Evolutionary conservation across 2,329 filamentous ascomycete species (phyloP).

Genomic region (Hypoxylon sp.): DNA sequence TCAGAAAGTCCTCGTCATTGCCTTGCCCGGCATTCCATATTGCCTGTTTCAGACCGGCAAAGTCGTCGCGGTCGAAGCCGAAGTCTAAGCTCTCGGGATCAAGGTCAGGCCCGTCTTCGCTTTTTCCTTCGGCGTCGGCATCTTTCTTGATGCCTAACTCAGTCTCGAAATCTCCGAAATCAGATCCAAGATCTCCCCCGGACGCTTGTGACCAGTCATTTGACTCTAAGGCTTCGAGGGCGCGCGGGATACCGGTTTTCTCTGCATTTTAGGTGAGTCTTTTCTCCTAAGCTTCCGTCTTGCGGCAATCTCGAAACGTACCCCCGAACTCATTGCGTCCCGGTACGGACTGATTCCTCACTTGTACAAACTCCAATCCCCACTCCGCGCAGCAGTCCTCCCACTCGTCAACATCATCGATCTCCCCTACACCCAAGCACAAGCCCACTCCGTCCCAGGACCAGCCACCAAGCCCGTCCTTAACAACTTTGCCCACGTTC

Average conservation of each 20-base stretch:
- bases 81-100: constrained; percentile 66
- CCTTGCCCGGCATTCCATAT: constrained; percentile 61
- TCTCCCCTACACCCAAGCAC: constrained; percentile 67
- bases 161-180: constrained; percentile 55
- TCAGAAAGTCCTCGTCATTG: constrained; percentile 41
- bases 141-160: constrained; percentile 45
- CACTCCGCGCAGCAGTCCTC: constrained; percentile 70
- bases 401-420: constrained; percentile 67
- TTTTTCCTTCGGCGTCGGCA: constrained; percentile 48
- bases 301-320: constrained; percentile 51
- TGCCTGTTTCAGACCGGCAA: constrained; percentile 64
- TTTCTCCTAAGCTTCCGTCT: too few species aligned
- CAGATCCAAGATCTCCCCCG: constrained; percentile 52
- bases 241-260: constrained; percentile 69
- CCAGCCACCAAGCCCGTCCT: constrained; percentile 70
- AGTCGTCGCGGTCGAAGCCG: constrained; percentile 66
- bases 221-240: constrained; percentile 72
- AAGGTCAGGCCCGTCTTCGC: constrained; percentile 49
- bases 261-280: constrained; percentile 57
- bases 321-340: constrained; percentile 71
- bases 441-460: constrained; percentile 75
- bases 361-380: constrained; percentile 74
- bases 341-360: constrained; percentile 56
- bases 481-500: constrained; percentile 67
- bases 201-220: constrained; percentile 71